Base-by-base conservation (phyloP, 176 grass and related monocot species). In the Phragmites australis region DNA sequence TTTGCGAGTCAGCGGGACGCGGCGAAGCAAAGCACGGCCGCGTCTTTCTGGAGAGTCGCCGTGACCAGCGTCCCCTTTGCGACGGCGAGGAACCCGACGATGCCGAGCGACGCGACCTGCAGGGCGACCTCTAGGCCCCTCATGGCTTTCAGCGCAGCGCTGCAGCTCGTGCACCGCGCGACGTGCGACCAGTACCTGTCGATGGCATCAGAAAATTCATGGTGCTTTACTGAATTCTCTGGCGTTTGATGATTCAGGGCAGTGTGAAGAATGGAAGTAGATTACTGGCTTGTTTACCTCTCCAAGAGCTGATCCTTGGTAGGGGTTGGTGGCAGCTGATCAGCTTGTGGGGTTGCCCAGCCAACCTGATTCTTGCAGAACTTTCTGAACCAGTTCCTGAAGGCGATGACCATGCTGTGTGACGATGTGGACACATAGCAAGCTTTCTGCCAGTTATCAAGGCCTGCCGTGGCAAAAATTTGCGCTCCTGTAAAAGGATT, bases 131-230 rank as follows among this genome's bases (percentile, higher is more conserved):
- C 83, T 2, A 90, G 61, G 10, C 26, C 83, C 68, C 76, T 88
- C 83, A 97, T 84, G 49, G 29, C 31, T 59, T 87, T 92, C 42
- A 97, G 78, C 32, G 83, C 94, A 0, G 60, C 29, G n/a, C 81
- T 80, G 74, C 92, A 97, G 85, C 92, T 90, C 11, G 50, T 81
- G 87, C 94, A 97, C 77, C 92, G 92, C 50, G 65, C 83, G 8
- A 97, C 94, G 44, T 97, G 94, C 7, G 94, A 94, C 87, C 91
- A 94, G 71, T 97, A 97, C 84, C 94, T 97, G 87, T 21, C 0
- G 13, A 19, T 4, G 6, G 45, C 77, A 64, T 68, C 45, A 22
- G 10, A 19, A 37, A 19, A 21, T 59, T 13, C 6, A 51, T 4
- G 50, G 9, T 32, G n/a, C 26, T 29, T 26, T 43, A 18, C 18